Conservation (phyloP, 768 basidiomycete species). For the Leccinum uliginosum region DNA sequence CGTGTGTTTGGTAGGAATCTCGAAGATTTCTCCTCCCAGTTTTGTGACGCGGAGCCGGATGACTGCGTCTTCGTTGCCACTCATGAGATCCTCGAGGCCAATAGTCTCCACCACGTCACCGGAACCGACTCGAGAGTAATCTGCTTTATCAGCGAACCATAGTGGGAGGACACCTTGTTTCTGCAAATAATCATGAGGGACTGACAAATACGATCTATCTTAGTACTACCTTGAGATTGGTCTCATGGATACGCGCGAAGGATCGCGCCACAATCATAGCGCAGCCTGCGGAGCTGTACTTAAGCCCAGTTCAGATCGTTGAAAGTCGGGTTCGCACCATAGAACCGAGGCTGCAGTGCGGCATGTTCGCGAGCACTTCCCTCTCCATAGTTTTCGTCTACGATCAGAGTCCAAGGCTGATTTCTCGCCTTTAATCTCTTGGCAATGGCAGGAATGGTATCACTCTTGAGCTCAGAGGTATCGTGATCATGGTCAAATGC, state of each 20-base stretch:
- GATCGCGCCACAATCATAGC: slow-evolving; percentile 85
- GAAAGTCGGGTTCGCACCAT: slow-evolving; percentile 43
- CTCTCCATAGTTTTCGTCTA: slow-evolving; percentile 97
- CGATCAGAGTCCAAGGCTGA: slow-evolving; percentile 91
- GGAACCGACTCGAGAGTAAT: slow-evolving; percentile 79
- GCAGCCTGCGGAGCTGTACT: slow-evolving; percentile 50
- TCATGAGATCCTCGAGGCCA: slow-evolving; percentile 69
- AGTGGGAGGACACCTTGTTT: slow-evolving; percentile 97
- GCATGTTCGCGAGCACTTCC: slow-evolving; percentile 98
- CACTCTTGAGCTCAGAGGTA: slow-evolving; percentile 41
- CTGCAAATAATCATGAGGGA: slow-evolving; percentile 36
- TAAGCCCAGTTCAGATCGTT: not conserved
- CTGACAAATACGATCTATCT: not conserved
- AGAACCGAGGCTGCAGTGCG: slow-evolving; percentile 93
- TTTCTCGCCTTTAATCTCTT: slow-evolving; percentile 80
- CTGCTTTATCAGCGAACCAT: slow-evolving; percentile 85
- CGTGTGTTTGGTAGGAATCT: slow-evolving; percentile 78
- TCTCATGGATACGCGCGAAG: slow-evolving; percentile 98
- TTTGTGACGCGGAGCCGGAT: slow-evolving; percentile 64
- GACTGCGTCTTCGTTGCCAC: slow-evolving; percentile 37
- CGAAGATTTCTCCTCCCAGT: slow-evolving; percentile 54
- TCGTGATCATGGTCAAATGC: slow-evolving; percentile 74
- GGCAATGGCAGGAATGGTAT: slow-evolving; percentile 87
- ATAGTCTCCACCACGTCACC: slow-evolving; percentile 81
- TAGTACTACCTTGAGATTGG: slow-evolving; percentile 77